Evolutionary conservation across 2,329 filamentous ascomycete genomes (phyloP).

Genomic region (Pyrenophora tritici-repentis): DNA sequence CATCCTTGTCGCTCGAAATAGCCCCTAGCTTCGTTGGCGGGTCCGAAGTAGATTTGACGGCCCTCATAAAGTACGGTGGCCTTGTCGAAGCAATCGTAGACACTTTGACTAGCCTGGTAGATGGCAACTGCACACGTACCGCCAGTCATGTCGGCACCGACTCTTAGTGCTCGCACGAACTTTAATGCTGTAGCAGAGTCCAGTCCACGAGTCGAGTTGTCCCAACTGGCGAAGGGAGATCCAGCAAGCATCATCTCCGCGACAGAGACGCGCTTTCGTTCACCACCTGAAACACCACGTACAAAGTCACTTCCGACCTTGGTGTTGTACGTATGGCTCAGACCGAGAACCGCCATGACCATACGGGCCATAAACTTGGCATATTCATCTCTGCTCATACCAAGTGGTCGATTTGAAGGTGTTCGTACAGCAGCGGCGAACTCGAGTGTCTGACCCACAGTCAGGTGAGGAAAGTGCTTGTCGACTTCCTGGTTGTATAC

Average conservation of each 20-base stretch:
- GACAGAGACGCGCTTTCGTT: constrained; percentile 65
- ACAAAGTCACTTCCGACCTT: constrained; percentile 64
- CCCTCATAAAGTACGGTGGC: constrained; percentile 76
- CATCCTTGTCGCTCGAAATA: constrained; percentile 75
- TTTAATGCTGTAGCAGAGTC: constrained; percentile 60
- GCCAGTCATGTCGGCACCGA: constrained; percentile 56
- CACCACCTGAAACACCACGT: constrained; percentile 65
- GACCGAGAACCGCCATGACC: constrained; percentile 59
- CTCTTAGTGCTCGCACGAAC: constrained; percentile 59
- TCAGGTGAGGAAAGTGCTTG: constrained; percentile 62
- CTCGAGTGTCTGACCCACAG: constrained; percentile 61
- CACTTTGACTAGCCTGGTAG: constrained; percentile 57
- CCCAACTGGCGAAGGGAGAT: constrained; percentile 51
- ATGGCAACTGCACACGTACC: constrained; percentile 62
- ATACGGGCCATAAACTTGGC: constrained; percentile 55
- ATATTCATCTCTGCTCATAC: constrained; percentile 50
- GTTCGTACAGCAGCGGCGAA: constrained; percentile 61
- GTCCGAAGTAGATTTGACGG: constrained; percentile 76
- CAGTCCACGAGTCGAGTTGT: constrained; percentile 51
- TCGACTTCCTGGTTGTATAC: constrained; percentile 56
- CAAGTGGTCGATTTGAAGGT: constrained; percentile 49
- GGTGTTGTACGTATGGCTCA: constrained; percentile 61
- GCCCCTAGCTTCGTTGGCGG: constrained; percentile 60
- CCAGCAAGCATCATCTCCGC: constrained; percentile 57
- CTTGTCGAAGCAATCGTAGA: constrained; percentile 73